A percentile compares a stretch with the other conserved stretches of the same genome.
These are phyloP conservation scores for Cladosporium sp. DNA, from an alignment of 2,329 filamentous ascomycete genomes.

Conservation along the genomic window DNA sequence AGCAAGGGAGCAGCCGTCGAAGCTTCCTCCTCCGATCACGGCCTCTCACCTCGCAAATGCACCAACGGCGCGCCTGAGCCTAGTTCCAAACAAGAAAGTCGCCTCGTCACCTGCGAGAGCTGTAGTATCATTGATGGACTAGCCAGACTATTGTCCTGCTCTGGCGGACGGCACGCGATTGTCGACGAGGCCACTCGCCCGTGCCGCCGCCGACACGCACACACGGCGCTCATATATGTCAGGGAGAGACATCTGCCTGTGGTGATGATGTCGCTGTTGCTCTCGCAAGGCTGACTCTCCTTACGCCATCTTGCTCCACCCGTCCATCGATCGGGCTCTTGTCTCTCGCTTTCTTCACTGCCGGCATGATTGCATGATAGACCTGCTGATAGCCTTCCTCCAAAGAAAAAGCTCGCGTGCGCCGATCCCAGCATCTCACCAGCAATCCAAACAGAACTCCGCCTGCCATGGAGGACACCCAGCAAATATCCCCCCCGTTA, in stretches of 20 bases:
- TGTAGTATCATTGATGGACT: not conserved
- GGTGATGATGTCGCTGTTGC: constrained; percentile 1
- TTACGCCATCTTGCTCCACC: constrained; percentile 13
- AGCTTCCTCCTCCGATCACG: constrained; percentile 17
- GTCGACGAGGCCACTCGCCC: not conserved
- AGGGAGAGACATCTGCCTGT: constrained; percentile 1
- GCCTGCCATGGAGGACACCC: constrained; percentile 11
- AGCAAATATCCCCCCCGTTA: constrained; percentile 35
- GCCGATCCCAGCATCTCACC: not conserved
- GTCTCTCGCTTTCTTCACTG: not conserved
- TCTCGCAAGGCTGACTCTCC: constrained; percentile 7
- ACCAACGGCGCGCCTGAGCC: not conserved
- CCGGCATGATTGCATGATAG: not conserved
- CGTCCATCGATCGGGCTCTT: constrained; percentile 9
- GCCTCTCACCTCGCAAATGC: not conserved
- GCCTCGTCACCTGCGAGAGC: constrained; percentile 9
- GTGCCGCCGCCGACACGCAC: not conserved
- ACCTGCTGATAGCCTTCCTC: not conserved
- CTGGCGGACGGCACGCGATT: constrained; percentile 9
- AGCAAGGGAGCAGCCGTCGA: not conserved
- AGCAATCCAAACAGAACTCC: not conserved
- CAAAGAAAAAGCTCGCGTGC: not conserved
- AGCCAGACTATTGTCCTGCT: too few relatives aligned
- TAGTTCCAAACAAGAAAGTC: constrained; percentile 18
- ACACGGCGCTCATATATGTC: not conserved